Conservation (phyloP, 306 rosid species). For the Elaeagnus macrophylla region DNA sequence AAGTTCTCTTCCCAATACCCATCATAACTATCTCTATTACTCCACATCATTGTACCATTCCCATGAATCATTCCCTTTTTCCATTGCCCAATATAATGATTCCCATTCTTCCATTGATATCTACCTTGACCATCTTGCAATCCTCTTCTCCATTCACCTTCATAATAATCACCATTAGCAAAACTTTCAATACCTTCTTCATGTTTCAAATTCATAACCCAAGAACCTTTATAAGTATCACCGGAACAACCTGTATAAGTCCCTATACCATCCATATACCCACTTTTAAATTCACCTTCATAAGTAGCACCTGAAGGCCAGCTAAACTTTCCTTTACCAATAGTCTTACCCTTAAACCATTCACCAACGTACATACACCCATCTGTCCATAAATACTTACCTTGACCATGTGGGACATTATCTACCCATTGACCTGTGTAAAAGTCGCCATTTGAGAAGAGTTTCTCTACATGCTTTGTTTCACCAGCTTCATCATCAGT, state of each 20-base stretch:
- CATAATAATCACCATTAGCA: conserved; percentile 75
- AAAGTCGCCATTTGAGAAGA: conserved; percentile 60
- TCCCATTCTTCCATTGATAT: conserved; percentile 81
- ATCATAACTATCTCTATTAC: conserved; percentile 63
- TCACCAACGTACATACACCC: conserved; percentile 91
- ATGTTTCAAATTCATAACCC: conserved; percentile 74
- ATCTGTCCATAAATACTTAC: conserved; percentile 78
- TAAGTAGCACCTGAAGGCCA: conserved; percentile 95
- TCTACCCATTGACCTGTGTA: conserved; percentile 70
- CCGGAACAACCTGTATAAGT: conserved; percentile 65
- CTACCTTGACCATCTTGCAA: conserved; percentile 70
- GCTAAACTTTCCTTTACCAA: conserved; percentile 73
- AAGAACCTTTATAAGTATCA: conserved; percentile 62
- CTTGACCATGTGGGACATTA: conserved; percentile 57
- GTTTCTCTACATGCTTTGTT: conserved; percentile 39
- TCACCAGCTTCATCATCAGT: conserved; percentile 66
- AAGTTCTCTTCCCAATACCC: conserved; percentile 78
- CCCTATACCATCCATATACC: conserved; percentile 74
- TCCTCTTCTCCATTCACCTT: conserved; percentile 87
- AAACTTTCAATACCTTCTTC: conserved; percentile 62
- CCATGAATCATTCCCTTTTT: conserved; percentile 57
- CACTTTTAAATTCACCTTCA: conserved; percentile 71
- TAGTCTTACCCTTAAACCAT: conserved; percentile 56
- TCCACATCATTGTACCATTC: conserved; percentile 64
- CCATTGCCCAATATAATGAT: conserved; percentile 72